phyloP scores from a whole-genome alignment of 768 basidiomycete species.

The Chalciporus pseudorubinellus region DNA sequence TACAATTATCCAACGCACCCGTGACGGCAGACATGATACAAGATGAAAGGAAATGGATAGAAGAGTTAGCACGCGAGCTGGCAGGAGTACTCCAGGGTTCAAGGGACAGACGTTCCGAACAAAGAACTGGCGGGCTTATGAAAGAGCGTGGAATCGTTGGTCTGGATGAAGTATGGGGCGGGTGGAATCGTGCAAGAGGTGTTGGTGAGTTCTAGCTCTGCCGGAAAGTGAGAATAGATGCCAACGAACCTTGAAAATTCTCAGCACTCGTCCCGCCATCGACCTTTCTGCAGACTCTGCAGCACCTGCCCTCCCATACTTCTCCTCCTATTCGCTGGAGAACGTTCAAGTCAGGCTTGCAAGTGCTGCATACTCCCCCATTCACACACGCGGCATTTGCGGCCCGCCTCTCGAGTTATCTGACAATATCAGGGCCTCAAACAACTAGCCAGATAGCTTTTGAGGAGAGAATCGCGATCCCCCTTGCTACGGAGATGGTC shows the following conservation, averaged over 20 bases:
- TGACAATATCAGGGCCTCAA: conserved; percentile 49
- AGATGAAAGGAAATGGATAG: conserved; percentile 76
- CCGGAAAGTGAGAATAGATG: neutral
- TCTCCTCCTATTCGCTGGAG: conserved; percentile 64
- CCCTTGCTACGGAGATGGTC: conserved; percentile 77
- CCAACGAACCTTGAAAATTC: neutral
- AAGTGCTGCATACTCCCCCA: conserved; percentile 79
- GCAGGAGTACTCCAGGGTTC: conserved; percentile 63
- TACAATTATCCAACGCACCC: conserved; percentile 74
- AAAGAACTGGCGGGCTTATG: conserved; percentile 60
- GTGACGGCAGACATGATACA: conserved; percentile 87
- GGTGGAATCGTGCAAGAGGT: conserved; percentile 92
- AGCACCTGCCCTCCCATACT: conserved; percentile 63
- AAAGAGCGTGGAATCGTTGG: conserved; percentile 75
- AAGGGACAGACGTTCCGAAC: conserved; percentile 12
- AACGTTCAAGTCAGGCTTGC: conserved; percentile 69
- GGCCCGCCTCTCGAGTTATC: conserved; percentile 54
- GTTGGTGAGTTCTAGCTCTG: conserved; percentile 53
- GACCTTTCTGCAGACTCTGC: conserved; percentile 75
- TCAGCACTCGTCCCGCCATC: conserved; percentile 87
- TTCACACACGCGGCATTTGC: conserved; percentile 71
- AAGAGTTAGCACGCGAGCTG: conserved; percentile 81
- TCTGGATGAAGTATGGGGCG: conserved; percentile 91
- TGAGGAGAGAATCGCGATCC: conserved; percentile 69
- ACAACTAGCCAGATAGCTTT: conserved; percentile 71